These are phyloP conservation scores for Yarrowia sp. DNA, from an alignment of 805 yeast species.

Conservation along the genomic window DNA sequence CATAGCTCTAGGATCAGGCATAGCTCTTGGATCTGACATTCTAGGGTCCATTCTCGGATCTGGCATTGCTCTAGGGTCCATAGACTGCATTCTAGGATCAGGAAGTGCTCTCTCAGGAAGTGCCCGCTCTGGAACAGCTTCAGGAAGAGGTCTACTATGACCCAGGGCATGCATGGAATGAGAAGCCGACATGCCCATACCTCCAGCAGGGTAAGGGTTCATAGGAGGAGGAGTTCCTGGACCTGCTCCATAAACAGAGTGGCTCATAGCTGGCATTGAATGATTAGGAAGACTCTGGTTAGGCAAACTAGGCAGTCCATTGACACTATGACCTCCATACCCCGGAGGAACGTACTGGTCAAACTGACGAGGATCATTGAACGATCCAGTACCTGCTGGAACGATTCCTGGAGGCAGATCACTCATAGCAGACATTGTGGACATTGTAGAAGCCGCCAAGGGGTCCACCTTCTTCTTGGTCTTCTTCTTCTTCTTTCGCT, in stretches of 20 bases:
- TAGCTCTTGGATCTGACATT: background rate
- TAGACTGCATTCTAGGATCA: background rate
- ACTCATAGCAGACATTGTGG: background rate
- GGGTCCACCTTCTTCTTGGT: background rate
- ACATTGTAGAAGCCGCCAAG: background rate
- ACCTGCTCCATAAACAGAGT: slow-evolving; percentile 5
- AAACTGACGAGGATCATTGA: slow-evolving; percentile 2
- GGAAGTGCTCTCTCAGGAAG: background rate
- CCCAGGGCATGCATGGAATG: slow-evolving; percentile 5
- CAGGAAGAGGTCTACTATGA: slow-evolving; percentile 15
- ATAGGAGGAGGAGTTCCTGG: background rate
- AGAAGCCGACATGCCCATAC: background rate
- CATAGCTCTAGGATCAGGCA: background rate
- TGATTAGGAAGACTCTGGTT: slow-evolving; percentile 1
- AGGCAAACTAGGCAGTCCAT: background rate
- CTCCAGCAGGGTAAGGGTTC: background rate
- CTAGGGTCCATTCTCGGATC: background rate
- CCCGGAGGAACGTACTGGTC: slow-evolving; percentile 22
- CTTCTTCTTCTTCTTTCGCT: slow-evolving; percentile 16
- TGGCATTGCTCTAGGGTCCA: background rate
- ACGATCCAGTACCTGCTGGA: slow-evolving; percentile 14
- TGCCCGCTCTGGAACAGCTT: slow-evolving; percentile 8
- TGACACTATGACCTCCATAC: background rate
- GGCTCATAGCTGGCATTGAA: background rate
- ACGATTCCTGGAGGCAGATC: slow-evolving; percentile 14